Base-by-base conservation (phyloP, 495 filamentous ascomycete species). In the Podospora tetraspora region DNA sequence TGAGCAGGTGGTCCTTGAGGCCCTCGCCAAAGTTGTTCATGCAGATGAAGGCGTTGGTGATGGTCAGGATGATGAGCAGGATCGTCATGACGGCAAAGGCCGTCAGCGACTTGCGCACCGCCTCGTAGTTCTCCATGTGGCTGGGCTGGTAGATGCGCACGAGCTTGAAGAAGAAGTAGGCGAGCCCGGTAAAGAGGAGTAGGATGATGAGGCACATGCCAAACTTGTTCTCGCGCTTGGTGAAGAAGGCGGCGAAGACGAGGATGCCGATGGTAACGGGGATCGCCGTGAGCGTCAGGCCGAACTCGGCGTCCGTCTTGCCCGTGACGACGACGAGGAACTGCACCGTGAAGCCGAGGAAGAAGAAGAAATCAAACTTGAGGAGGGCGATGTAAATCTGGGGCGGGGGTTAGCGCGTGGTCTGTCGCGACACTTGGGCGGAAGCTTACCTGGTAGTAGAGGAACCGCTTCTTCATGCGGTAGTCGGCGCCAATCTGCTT, bases 281-380 rank as follows among this genome's bases (percentile, higher is more conserved):
- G 61, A 99, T 89, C 23, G 93, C 95, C 70, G 89, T 91, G 57
- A 94, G 85, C 6, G 96, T 98, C 66, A 98, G 85, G 59, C 84
- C 89, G 74, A 96, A 92, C 77, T 99, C 95, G 73, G 84, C 79
- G 71, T 90, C 84, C 30, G 82, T 82, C 30, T 84, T 86, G 69
- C 86, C 80, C 43, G 86, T 88, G 56, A 98, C 93, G 66, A 99
- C 89, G 69, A 98, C 95, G 30, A 99, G 83, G 79, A 99, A 98
- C 76, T 99, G 95, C 52, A 99, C 90, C 7, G 94, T 97, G 75
- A 99, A 99, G 16, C 93, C 95, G 63, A 99, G 87, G 86, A 99
- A 99, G 85, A 99, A 97, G 86, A 99, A 99, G 79, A 99, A 98
- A 81, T 99, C 95, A 78, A 99, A 99, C 79, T 99, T 99, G 63